A percentile compares a stretch with the other conserved stretches of the same genome.
phyloP scores from a whole-genome alignment of 768 basidiomycete species.

The Fomitopsis serialis region DNA sequence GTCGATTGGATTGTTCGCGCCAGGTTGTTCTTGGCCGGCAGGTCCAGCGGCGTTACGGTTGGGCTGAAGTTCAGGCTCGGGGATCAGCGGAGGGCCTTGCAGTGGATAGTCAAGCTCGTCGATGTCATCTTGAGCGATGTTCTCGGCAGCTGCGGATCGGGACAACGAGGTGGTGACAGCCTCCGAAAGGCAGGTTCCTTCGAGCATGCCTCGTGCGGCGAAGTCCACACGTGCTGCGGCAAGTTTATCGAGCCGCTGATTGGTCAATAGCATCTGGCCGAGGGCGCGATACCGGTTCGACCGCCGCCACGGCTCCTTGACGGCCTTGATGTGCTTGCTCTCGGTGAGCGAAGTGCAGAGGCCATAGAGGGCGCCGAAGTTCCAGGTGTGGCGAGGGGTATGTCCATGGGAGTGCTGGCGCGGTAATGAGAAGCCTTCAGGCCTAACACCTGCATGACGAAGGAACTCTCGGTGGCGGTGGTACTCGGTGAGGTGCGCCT shows the following conservation, averaged over 20 bases:
- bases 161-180: no score
- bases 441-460: background rate
- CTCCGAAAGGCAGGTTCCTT: no score
- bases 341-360: conserved; percentile 20
- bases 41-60: no score
- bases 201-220: conserved; percentile 10
- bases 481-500: background rate
- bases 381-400: conserved; percentile 3
- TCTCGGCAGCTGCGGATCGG: no score
- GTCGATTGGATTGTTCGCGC: no score
- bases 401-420: conserved; percentile 13
- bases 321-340: conserved; percentile 16
- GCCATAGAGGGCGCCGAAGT: conserved; percentile 17
- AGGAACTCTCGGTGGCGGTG: conserved; percentile 2
- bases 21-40: no score
- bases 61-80: no score
- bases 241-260: conserved; percentile 22
- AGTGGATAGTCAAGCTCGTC: no score
- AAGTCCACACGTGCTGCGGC: conserved; percentile 16
- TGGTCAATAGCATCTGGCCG: conserved; percentile 14
- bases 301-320: conserved; percentile 18
- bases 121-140: no score
- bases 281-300: conserved; percentile 14
- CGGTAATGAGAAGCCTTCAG: conserved; percentile 11
- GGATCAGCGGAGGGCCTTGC: no score